These are phyloP conservation scores for Nannochloropsis granulata DNA, from an alignment of 108 stramenopile species.

Conservation along the genomic window DNA sequence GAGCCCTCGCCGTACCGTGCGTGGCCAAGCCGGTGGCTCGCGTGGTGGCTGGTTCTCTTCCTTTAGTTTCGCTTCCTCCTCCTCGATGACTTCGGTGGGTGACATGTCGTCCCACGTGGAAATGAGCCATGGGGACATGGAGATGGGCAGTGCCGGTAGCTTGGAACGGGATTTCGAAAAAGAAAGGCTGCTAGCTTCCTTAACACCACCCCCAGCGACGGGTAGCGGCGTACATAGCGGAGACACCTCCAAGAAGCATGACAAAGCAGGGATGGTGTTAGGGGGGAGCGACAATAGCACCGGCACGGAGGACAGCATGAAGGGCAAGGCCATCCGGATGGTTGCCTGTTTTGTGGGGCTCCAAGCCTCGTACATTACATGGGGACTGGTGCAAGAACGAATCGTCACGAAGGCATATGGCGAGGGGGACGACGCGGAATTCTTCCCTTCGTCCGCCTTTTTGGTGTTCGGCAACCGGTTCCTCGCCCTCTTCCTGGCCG, in stretches of 20 bases:
- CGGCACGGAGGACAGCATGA: background rate
- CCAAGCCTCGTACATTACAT: conserved; percentile 37
- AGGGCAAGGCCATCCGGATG: conserved; percentile 5
- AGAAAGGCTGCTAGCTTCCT: background rate
- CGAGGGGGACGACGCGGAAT: conserved; percentile 15
- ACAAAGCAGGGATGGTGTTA: background rate
- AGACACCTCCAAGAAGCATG: background rate
- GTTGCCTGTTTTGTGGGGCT: conserved; percentile 26
- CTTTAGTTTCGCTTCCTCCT: background rate
- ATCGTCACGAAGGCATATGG: conserved; percentile 83
- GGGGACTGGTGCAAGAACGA: conserved; percentile 43
- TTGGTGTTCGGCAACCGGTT: conserved; percentile 37
- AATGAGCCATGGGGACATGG: no score
- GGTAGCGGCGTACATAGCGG: background rate
- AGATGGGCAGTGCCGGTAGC: no score
- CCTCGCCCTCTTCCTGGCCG: conserved; percentile 28
- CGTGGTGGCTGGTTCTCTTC: background rate
- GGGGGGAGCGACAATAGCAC: background rate
- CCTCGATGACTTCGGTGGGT: background rate
- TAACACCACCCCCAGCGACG: background rate
- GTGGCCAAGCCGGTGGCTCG: background rate
- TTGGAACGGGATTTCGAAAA: background rate
- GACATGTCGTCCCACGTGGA: background rate
- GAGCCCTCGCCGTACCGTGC: background rate
- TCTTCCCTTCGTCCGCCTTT: conserved; percentile 29